Evolutionary conservation across 225 moss, liverwort and hornwort genomes (phyloP).

Genomic region (Physcomitrium patens): DNA sequence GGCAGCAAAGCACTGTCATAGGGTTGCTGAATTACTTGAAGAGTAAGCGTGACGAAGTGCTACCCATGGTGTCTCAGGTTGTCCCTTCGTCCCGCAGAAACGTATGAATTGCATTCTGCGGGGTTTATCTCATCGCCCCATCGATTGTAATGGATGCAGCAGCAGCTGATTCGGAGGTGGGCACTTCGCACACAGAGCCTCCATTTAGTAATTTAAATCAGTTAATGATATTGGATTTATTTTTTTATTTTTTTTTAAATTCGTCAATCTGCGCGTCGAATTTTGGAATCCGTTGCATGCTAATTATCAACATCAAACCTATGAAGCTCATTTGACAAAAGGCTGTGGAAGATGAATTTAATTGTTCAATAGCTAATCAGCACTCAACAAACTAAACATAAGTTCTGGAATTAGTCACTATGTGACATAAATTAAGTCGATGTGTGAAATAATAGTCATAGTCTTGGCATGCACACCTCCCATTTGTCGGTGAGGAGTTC

Average conservation of each 20-base stretch:
- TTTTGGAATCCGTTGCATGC: neutral
- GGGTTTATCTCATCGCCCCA: neutral
- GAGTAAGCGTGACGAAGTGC: conserved; percentile 82
- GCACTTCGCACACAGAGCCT: conserved; percentile 22
- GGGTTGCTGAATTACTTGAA: conserved; percentile 73
- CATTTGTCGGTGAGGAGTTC: neutral
- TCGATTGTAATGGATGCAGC: conserved; percentile 2
- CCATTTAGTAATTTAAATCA: conserved; percentile 20
- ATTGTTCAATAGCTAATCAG: neutral
- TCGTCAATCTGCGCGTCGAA: neutral
- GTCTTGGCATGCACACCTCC: neutral
- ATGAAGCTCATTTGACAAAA: too few species aligned
- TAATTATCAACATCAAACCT: too few species aligned
- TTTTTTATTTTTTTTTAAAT: neutral
- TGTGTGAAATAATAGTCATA: neutral
- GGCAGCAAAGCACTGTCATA: conserved; percentile 69
- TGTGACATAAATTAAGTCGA: neutral
- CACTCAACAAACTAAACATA: neutral
- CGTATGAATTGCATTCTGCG: conserved; percentile 29
- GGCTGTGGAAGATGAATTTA: too few species aligned
- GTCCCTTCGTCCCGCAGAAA: conserved; percentile 63
- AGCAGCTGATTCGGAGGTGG: conserved; percentile 30
- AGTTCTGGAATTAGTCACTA: neutral
- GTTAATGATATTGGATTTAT: neutral
- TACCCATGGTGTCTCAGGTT: conserved; percentile 79